Evolutionary conservation across 225 moss, liverwort and hornwort genomes (phyloP), one percentile per base, ranked within the genome.

Genomic region (Sphagnum tenellum): DNA sequence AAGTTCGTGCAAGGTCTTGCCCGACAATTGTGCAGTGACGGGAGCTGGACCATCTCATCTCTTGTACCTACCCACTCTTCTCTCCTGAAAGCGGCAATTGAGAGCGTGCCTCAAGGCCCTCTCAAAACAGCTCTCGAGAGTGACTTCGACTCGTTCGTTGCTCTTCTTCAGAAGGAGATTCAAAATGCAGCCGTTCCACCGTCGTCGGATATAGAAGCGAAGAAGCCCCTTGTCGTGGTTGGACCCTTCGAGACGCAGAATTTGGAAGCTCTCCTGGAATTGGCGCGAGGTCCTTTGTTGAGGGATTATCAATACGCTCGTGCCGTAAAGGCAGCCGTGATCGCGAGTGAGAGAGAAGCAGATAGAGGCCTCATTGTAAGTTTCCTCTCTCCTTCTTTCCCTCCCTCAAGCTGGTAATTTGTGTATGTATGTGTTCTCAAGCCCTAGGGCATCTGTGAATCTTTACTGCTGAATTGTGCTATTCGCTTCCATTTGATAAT

Each of bases 321-420:
- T 48, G 85, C 85, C 46, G 81, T 85, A 9, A 78, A 85, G 71
- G 76, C 81, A 46, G 85, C 65, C n/a, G 78, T 81, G 46, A n/a
- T 53, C 46, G 66, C 74, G 67, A 78, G 71, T 12, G 64, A 78
- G 7, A 65, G 67, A 50, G 81, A 71, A 12, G 46, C 69, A 69
- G 55, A 60, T 61, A 54, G 67, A 59, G 62, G 66, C n/a, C 13
- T 53, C 8, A 55, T 29, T 0, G 29, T 29, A 29, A 29, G 29
- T 29, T 29, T 29, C 29, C 29, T 29, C 1, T 29, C 29, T 29
- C 29, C 29, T 29, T 29, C 1, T 29, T 29, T 29, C 29, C 29
- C 29, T 29, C 29, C 29, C 29, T 29, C 29, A 29, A 29, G 29
- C 29, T 29, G 29, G 29, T 29, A 0, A 29, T 29, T 29, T 29